These are phyloP conservation scores for Clonostachys rhizophaga DNA, from an alignment of 2,329 filamentous ascomycete genomes.

Conservation along the genomic window DNA sequence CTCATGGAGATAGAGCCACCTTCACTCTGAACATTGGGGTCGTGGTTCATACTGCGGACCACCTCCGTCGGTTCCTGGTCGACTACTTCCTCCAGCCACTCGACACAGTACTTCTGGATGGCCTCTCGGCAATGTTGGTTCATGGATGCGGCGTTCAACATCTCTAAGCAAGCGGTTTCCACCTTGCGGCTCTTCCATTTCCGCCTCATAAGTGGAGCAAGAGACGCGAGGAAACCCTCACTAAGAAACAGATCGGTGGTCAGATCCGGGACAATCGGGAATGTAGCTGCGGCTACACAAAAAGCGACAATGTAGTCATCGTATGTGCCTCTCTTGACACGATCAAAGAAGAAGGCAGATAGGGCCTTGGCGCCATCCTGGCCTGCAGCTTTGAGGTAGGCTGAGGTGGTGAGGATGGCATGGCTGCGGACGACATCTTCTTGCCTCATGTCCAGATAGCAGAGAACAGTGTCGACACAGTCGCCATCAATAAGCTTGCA, in stretches of 20 bases:
- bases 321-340: conserved; percentile 69
- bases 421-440: conserved; percentile 70
- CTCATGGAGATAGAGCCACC: conserved; percentile 56
- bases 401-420: conserved; percentile 76
- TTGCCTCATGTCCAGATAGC: conserved; percentile 80
- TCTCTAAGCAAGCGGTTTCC: conserved; percentile 79
- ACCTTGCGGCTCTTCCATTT: conserved; percentile 83
- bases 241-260: conserved; percentile 78
- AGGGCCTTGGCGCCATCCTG: conserved; percentile 68
- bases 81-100: conserved; percentile 84
- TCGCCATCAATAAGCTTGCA: conserved; percentile 65
- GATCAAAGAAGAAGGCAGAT: conserved; percentile 67
- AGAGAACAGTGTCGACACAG: conserved; percentile 79
- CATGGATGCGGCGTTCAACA: conserved; percentile 89
- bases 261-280: conserved; percentile 76
- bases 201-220: conserved; percentile 72
- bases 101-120: conserved; percentile 76
- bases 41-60: conserved; percentile 42
- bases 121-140: conserved; percentile 77
- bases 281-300: conserved; percentile 83
- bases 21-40: conserved; percentile 53
- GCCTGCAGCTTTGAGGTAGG: conserved; percentile 74
- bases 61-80: conserved; percentile 62
- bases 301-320: conserved; percentile 90
- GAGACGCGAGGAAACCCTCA: conserved; percentile 76